Evolutionary conservation across 2,329 filamentous ascomycete species (phyloP), one percentile per base, ranked within the genome.

Genomic region (Saccharata proteae): DNA sequence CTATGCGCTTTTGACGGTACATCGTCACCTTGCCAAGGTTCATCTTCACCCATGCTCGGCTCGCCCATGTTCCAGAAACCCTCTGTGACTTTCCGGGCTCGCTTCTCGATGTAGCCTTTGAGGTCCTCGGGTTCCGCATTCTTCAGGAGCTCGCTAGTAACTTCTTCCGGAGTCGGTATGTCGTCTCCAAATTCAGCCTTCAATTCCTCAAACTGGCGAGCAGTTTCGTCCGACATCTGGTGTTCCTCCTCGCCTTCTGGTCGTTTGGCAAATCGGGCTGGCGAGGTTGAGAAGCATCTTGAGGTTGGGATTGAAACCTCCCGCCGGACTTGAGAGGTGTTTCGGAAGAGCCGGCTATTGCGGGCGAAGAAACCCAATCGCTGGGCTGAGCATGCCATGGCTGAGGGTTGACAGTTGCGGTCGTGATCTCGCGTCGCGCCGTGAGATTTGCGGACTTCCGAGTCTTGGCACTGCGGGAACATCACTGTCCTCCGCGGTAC

Each of bases 1-100:
- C 69, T 76, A 57, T 98, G 86, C 1, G 76, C 90, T 54, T 84
- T 68, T 30, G 74, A 74, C 37, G 80, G 80, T 37, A 98, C 80
- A 52, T 93, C 85, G 49, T 92, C 80, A 41, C 84, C 79, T 40
- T 80, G 21, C 33, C 33, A 35, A 23, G 30, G 24, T 18, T 45
- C 42, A 4, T 47, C 45, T 8, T 40, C 41, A n/a, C 43, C 45
- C 25, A 41, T 39, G 15, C 44, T 41, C 19, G 28, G n/a, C 16
- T 46, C 41, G 17, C 52, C 52, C 27, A 57, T 52, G 6, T 44
- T 47, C 52, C 52, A 57, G 44, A 55, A 57, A 0, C 52, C 54
- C 0, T 29, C 25, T 6, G 34, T 38, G 5, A 22, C 16, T 16
- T 40, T 41, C 21, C 12, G 13, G 27, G 13, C 19, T 15, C 5